Base-by-base conservation (phyloP, 495 filamentous ascomycete genomes). In the Hypoxylon fuscum region DNA sequence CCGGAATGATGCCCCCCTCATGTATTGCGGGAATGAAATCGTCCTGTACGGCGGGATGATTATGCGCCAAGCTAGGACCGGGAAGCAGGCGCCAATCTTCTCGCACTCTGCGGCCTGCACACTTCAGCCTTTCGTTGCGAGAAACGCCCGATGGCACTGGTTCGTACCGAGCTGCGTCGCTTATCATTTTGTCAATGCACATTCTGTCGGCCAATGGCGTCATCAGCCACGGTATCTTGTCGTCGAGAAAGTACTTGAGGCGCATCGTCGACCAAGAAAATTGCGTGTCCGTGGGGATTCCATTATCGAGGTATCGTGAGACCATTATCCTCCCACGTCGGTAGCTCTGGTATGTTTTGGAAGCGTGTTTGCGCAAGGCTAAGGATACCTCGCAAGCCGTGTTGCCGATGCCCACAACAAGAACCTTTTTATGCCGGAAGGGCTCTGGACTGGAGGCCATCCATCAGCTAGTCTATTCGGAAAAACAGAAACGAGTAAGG, bases 391-490 rank as follows among this genome's bases (percentile, higher is more conserved):
- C 64, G 25, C 55, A 57, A 10, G 59, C 57, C 17, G 57, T 59
- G 34, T 66, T 65, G 6, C 64, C 56, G 3, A 62, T 45, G 0
- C 64, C 64, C 6, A 63, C 52, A 5, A 65, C 47, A 1, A 62
- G 27, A 5, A 68, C 60, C 20, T 21, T 68, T 35, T 59, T 61
- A 8, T 43, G 45, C 9, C 37, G 40, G 9, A 69, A 62, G 12
- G 51, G 48, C 25, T 65, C 63, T 5, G 59, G 46, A 14, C 50
- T 59, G 20, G 11, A 7, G 18, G 9, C 23, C 12, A 15, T 18
- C 89, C 92, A 68, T 74, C 69, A 49, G 78, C 62, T n/a, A 20
- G 14, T 23, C 8, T n/a, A 7, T 10, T 6, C 37, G 34, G n/a
- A n/a, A n/a, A n/a, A n/a, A n/a, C n/a, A 32, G 37, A 14, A 10